Evolutionary conservation across 2,329 filamentous ascomycete genomes (phyloP), one percentile per base, ranked within the genome.

Genomic region (Xylaria sp.): DNA sequence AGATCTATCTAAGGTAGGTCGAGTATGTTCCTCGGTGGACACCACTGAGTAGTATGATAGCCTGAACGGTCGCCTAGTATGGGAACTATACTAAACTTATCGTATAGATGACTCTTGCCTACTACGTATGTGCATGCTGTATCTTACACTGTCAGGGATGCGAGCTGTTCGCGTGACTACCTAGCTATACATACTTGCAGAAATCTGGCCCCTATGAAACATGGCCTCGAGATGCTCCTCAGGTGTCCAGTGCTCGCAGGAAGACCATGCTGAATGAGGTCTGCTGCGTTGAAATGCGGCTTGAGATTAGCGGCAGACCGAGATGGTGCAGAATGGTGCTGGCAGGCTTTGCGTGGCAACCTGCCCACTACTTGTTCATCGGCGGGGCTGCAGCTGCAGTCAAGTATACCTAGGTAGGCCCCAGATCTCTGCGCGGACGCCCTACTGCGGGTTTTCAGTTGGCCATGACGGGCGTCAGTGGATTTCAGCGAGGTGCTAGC

Each of bases 221-320:
- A 58, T 47, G 35, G 31, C 40, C 21, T 11, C 29, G 6, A 33
- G 48, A 21, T 31, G 55, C 44, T 48, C 46, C 31, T 35, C 31
- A 13, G 7, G 7, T 35, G 31, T 44, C 29, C 35, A 53, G 52
- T 51, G 56, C 48, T 56, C 60, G 64, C 43, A 48, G 56, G 44
- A 52, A 33, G n/a, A 35, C 37, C 37, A 15, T 21, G 21, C 54
- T 57, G 19, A n/a, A 35, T 35, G n/a, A n/a, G n/a, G n/a, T 31
- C 35, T 58, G 37, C 19, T 51, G 35, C 6, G 38, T 31, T 27
- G 19, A 27, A 47, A 64, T 64, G 62, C 64, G 58, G 57, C 64
- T 66, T 66, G 52, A 58, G 62, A 60, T 61, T 68, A 62, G 59
- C 61, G 54, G 59, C 62, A 62, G 56, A 52, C 13, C 43, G 19